Evolutionary conservation across 108 stramenopile species (phyloP), one percentile per base, ranked within the genome.

Genomic region (Skeletonema costatum): DNA sequence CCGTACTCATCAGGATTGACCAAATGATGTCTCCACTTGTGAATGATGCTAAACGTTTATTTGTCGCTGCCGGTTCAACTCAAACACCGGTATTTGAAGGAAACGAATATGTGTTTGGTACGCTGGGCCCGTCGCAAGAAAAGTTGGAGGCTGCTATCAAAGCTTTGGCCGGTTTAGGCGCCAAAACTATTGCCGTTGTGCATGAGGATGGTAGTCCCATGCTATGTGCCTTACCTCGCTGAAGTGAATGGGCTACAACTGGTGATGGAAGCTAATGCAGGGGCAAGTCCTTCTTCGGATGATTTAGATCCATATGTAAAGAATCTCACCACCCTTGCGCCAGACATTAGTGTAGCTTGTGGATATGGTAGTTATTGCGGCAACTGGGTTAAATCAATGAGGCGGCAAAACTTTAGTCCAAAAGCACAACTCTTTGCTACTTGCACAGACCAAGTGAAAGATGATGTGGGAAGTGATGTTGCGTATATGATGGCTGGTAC

Each of bases 311-410:
- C 39, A 7, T 19, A 7, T 25, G 64, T 25, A 36, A 17, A 44
- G 64, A 65, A 44, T 8, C 21, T 65, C 39, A 51, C 39, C 5
- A 8, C 6, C 21, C 39, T 29, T 21, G 56, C 19, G 1, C 77
- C 77, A 6, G 77, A 78, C 38, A 72, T 78, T 3, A 72, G 73
- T 29, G 70, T 78, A 35, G 35, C 64, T 0, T 78, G 77, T 39
- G 44, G 44, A 4, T 78, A 73, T 60, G 73, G 65, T 21, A 21
- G 17, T 19, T 64, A 19, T n/a, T 78, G 77, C 33, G 17, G 17
- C 1, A 30, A 66, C 10, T 78, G 77, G 77, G 48, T 78, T 7
- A 13, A n/a, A 31, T 64, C 77, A 21, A 32, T 78, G 36, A 33
- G 77, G 32, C 29, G 25, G 9, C 25, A 38, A 5, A 14, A 36